Evolutionary conservation across 2,329 filamentous ascomycete species (phyloP).

Genomic region (Xylariaceae sp.): DNA sequence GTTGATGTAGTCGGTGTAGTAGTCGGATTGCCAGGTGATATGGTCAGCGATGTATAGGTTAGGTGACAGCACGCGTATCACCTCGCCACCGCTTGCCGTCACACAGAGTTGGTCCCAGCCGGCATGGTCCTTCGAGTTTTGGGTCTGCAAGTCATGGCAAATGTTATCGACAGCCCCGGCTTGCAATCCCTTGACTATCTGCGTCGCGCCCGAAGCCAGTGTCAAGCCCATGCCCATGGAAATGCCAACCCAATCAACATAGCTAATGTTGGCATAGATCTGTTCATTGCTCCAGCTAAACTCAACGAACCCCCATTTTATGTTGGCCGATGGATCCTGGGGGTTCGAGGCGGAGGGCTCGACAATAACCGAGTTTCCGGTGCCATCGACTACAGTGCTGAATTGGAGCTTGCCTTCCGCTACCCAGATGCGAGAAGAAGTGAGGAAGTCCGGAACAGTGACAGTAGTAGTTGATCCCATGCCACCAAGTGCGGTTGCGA

Average conservation of each 20-base stretch:
- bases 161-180: conserved; percentile 35
- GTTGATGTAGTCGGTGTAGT: conserved; percentile 43
- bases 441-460: conserved; percentile 37
- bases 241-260: conserved; percentile 48
- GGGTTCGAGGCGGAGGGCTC: conserved; percentile 44
- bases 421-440: conserved; percentile 40
- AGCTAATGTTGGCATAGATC: conserved; percentile 46
- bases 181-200: conserved; percentile 39
- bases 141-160: conserved; percentile 38
- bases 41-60: conserved; percentile 37
- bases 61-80: conserved; percentile 43
- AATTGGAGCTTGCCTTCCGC: conserved; percentile 38
- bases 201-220: conserved; percentile 33
- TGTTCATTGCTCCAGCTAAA: conserved; percentile 37
- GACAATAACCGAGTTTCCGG: conserved; percentile 37
- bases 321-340: conserved; percentile 37
- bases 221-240: conserved; percentile 46
- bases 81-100: conserved; percentile 28
- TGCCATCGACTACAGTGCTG: conserved; percentile 31
- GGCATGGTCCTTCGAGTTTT: conserved; percentile 36
- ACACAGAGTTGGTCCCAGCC: conserved; percentile 45
- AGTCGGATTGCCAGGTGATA: conserved; percentile 34
- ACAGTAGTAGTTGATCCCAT: conserved; percentile 35
- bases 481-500: conserved; percentile 36
- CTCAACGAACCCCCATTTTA: conserved; percentile 49